phyloP scores from a whole-genome alignment of 345 rosid genomes.

The Turnera subulata region DNA sequence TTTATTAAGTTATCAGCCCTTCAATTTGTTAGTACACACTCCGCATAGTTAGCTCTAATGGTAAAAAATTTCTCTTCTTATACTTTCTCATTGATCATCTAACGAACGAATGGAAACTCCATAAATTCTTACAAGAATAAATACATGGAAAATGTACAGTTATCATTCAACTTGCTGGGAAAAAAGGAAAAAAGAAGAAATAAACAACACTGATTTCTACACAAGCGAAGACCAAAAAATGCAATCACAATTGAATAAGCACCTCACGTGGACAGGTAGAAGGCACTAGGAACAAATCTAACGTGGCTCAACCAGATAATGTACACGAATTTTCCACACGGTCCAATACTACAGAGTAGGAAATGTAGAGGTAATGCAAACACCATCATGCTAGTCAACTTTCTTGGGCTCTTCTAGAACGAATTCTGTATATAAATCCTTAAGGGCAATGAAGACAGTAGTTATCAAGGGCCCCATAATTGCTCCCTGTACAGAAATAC shows the following conservation, averaged over 20 bases:
- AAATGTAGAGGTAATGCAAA: not conserved
- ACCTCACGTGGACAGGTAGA: not conserved
- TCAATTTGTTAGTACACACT: too few species aligned
- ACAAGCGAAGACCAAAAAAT: not conserved
- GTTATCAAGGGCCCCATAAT: constrained; percentile 98
- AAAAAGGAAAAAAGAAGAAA: not conserved
- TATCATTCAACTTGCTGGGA: not conserved
- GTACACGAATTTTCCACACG: constrained; percentile 6
- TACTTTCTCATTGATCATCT: too few species aligned
- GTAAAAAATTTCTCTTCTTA: too few species aligned
- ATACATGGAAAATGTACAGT: constrained; percentile 10
- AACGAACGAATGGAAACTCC: too few species aligned
- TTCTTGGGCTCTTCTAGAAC: constrained; percentile 62
- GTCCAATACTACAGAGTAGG: constrained; percentile 11
- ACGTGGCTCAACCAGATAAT: constrained; percentile 5
- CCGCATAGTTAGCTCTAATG: too few species aligned
- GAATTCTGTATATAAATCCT: constrained; percentile 85
- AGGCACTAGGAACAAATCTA: not conserved
- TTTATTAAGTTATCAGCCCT: too few species aligned
- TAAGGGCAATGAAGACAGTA: constrained; percentile 82
- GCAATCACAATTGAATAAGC: constrained; percentile 1
- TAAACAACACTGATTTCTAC: not conserved
- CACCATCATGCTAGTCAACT: constrained; percentile 21
- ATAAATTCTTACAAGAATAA: constrained; percentile 13
- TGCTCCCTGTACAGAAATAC: constrained; percentile 62